phyloP scores from a whole-genome alignment of 176 grass and related monocot genomes.

The Oryza brachyantha region DNA sequence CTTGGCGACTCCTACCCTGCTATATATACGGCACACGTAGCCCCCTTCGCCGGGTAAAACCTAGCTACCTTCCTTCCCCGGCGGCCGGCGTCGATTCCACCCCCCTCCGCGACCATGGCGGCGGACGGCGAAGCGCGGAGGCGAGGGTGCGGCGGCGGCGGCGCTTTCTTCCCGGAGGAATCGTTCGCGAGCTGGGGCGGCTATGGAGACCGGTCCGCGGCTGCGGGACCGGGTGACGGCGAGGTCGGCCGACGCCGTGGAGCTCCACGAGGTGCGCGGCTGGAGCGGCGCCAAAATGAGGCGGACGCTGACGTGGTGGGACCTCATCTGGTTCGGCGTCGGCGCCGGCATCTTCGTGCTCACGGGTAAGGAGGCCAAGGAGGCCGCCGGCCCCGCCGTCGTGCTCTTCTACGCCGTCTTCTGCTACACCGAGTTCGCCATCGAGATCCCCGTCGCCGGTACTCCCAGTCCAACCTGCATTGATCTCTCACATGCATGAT shows the following conservation, averaged over 20 bases:
- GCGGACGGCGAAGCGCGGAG: slow-evolving; percentile 1
- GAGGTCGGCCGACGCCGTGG: slow-evolving; percentile 45
- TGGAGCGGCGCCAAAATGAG: slow-evolving; percentile 69
- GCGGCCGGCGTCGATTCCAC: too few species aligned
- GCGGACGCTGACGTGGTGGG: slow-evolving; percentile 71
- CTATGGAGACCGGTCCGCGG: slow-evolving; percentile 58
- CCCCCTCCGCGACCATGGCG: slow-evolving; percentile 18
- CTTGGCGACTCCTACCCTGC: not conserved
- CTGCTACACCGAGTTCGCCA: slow-evolving; percentile 96
- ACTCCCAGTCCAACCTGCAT: too few species aligned
- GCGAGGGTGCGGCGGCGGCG: too few species aligned
- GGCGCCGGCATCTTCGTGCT: slow-evolving; percentile 88
- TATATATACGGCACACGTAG: not conserved
- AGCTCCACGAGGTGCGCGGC: slow-evolving; percentile 62
- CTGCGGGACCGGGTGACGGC: slow-evolving; percentile 48
- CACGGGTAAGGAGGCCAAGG: slow-evolving; percentile 57
- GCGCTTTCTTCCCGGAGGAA: slow-evolving; percentile 54
- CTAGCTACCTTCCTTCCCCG: not conserved
- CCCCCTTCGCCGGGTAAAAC: not conserved
- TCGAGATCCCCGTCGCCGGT: slow-evolving; percentile 93
- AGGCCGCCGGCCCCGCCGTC: slow-evolving; percentile 69
- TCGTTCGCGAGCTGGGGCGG: slow-evolving; percentile 69
- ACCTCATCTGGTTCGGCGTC: slow-evolving; percentile 77
- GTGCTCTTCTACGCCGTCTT: slow-evolving; percentile 81
- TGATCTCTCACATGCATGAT: too few species aligned